Percentiles rank a stretch among this genome's conserved stretches.
These are phyloP conservation scores for Dictyostelium gargantuum DNA, from an alignment of 208 protist genomes.

Conservation along the genomic window DNA sequence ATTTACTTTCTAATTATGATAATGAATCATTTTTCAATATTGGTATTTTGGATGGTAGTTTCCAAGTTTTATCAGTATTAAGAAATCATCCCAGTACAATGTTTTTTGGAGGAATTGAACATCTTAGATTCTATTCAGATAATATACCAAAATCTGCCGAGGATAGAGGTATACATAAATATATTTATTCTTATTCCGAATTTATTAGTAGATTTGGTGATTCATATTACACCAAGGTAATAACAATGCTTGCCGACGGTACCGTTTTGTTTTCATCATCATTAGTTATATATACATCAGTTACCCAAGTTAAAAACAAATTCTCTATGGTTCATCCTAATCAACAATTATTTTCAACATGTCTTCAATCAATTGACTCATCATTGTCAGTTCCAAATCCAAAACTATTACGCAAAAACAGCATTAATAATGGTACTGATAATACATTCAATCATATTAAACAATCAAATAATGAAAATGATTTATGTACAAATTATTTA, in stretches of 20 bases:
- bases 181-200: neutral
- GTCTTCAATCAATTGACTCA: slow-evolving; percentile 20
- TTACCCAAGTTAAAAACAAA: neutral
- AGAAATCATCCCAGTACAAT: neutral
- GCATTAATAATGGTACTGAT: neutral
- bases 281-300: neutral
- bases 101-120: neutral
- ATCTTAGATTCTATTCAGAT: neutral
- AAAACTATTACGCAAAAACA: too few relatives aligned
- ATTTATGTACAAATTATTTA: too few relatives aligned
- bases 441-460: too few relatives aligned
- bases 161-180: neutral
- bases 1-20: neutral
- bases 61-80: neutral
- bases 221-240: neutral
- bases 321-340: neutral
- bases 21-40: neutral
- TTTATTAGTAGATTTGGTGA: neutral
- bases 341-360: neutral
- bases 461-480: too few relatives aligned
- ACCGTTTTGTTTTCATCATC: neutral
- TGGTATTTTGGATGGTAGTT: neutral
- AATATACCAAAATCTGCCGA: neutral
- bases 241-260: neutral
- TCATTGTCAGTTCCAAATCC: neutral